Conservation (phyloP, 257 asterid species). For the Verbena officinalis region DNA sequence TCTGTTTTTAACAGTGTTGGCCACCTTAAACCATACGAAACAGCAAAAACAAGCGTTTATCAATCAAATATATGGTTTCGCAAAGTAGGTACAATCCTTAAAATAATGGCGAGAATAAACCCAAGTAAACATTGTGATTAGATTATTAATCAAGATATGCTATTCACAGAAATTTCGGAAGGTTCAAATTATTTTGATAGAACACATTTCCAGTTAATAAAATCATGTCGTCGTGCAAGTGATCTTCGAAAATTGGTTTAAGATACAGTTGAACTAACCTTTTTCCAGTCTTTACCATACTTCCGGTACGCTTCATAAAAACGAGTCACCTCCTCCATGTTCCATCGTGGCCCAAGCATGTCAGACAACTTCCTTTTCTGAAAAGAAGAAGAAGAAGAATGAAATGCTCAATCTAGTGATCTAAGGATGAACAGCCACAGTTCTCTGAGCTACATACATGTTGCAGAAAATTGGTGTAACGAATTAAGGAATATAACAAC, state of each 20-base stretch:
- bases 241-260: slow-evolving; percentile 14
- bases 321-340: slow-evolving; percentile 67
- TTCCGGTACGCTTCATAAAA: slow-evolving; percentile 88
- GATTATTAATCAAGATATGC: background rate
- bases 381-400: background rate
- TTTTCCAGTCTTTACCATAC: slow-evolving; percentile 82
- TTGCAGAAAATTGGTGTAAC: background rate
- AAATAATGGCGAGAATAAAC: slow-evolving; percentile 3
- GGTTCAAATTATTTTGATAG: background rate
- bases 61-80: slow-evolving; percentile 17
- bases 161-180: background rate
- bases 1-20: slow-evolving; percentile 66
- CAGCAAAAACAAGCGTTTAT: slow-evolving; percentile 15
- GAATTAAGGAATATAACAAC: slow-evolving; percentile 19
- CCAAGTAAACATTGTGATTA: slow-evolving; percentile 1
- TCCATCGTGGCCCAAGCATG: slow-evolving; percentile 90
- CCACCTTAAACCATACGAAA: slow-evolving; percentile 56
- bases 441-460: background rate
- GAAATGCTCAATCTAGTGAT: slow-evolving; percentile 23
- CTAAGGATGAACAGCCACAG: background rate
- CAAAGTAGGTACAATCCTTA: background rate
- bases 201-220: slow-evolving; percentile 12
- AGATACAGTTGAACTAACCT: slow-evolving; percentile 53
- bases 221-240: slow-evolving; percentile 11
- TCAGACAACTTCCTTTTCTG: slow-evolving; percentile 87